phyloP scores from a whole-genome alignment of 352 stramenopile genomes.

The Phytopythium delawarense region DNA sequence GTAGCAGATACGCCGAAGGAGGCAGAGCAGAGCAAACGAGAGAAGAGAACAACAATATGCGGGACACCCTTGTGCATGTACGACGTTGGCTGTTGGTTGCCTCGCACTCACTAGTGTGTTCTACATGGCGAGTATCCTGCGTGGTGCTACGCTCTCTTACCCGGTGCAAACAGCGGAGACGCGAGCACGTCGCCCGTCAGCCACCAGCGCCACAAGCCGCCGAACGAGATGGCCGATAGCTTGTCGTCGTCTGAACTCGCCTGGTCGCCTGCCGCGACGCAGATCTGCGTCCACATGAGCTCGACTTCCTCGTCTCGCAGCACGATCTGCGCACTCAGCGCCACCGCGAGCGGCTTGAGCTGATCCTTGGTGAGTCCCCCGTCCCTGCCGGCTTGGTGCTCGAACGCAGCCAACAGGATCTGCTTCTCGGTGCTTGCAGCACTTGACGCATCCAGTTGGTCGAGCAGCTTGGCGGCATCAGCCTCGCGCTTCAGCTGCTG shows the following conservation, averaged over 20 bases:
- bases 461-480: conserved; percentile 19
- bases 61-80: conserved; percentile 5
- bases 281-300: conserved; percentile 43
- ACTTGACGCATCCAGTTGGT: conserved; percentile 16
- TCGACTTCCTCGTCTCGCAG: conserved; percentile 41
- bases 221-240: conserved; percentile 13
- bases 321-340: conserved; percentile 23
- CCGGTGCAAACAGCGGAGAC: neutral
- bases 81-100: neutral
- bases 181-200: conserved; percentile 20
- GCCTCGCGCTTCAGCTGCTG: conserved; percentile 32
- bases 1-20: neutral
- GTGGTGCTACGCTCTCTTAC: neutral
- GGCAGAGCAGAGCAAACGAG: neutral
- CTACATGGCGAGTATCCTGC: neutral
- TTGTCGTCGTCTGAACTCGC: conserved; percentile 9
- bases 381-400: conserved; percentile 10
- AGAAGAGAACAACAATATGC: neutral
- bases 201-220: conserved; percentile 56
- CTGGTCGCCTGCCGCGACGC: neutral
- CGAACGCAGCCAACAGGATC: conserved; percentile 34
- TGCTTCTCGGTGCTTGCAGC: conserved; percentile 24
- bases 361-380: conserved; percentile 24
- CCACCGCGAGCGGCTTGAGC: conserved; percentile 24
- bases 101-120: neutral